Conservation (phyloP, 2,329 filamentous ascomycete species). For the Fusarium verticillioides region DNA sequence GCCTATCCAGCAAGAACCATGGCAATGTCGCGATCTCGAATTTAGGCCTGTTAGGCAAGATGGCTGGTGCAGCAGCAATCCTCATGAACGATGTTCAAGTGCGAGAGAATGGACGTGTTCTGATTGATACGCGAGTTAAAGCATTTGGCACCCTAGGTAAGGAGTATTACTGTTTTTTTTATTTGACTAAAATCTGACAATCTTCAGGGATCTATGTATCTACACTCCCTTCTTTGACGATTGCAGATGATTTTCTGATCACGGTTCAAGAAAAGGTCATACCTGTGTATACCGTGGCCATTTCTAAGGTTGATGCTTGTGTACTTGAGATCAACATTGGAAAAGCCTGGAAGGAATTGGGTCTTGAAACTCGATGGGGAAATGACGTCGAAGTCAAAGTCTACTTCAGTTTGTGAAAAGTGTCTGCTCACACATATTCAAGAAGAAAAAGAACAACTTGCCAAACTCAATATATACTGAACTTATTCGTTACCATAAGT, state of each 20-base stretch:
- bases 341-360: constrained; percentile 80
- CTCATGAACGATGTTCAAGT: constrained; percentile 69
- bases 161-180: constrained; percentile 33
- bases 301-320: constrained; percentile 61
- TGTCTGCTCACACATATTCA: not conserved
- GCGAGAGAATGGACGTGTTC: constrained; percentile 65
- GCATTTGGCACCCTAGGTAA: constrained; percentile 79
- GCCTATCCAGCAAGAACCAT: constrained; percentile 59
- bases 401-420: constrained; percentile 56
- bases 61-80: constrained; percentile 87
- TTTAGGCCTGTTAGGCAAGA: constrained; percentile 84
- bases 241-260: constrained; percentile 76
- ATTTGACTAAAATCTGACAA: not conserved
- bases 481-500: not conserved
- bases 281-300: constrained; percentile 71
- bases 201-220: constrained; percentile 77
- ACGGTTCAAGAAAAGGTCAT: constrained; percentile 78
- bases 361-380: constrained; percentile 76
- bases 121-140: constrained; percentile 77
- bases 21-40: constrained; percentile 68
- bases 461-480: not conserved
- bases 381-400: constrained; percentile 82
- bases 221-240: constrained; percentile 67
- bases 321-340: constrained; percentile 83
- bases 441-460: not conserved